These are phyloP conservation scores for Pichia membranifaciens DNA, from an alignment of 805 yeast genomes.

Conservation along the genomic window DNA sequence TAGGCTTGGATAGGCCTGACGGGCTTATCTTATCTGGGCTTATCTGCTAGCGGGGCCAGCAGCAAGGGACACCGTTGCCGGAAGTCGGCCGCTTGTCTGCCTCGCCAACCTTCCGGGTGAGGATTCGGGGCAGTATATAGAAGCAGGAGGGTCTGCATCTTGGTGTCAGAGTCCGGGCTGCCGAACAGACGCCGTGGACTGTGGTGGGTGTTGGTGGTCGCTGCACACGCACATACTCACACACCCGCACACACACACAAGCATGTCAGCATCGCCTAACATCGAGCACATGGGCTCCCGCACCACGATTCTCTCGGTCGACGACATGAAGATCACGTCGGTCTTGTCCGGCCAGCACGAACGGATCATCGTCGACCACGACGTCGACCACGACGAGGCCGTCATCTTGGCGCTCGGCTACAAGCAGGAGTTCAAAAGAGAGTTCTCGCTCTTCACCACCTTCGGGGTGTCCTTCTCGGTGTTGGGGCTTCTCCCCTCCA, in stretches of 20 bases:
- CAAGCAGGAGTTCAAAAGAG: constrained; percentile 60
- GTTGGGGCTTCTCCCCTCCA: constrained; percentile 58
- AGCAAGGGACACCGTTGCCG: no score
- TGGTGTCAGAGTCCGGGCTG: no score
- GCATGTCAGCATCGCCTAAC: background rate
- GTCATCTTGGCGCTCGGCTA: constrained; percentile 53
- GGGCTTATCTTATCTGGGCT: background rate
- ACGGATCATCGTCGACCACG: constrained; percentile 39
- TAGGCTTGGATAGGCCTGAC: background rate
- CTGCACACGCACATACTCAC: background rate
- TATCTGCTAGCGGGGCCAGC: no score
- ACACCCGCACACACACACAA: background rate
- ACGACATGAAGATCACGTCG: constrained; percentile 21
- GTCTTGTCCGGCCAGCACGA: constrained; percentile 22
- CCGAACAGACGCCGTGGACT: no score
- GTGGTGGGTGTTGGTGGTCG: no score
- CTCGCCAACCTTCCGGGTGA: background rate
- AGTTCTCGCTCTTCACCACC: constrained; percentile 49
- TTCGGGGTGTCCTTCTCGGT: constrained; percentile 62
- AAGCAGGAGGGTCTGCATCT: background rate
- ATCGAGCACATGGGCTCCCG: constrained; percentile 14
- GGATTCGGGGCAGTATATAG: background rate
- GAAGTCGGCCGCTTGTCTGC: background rate
- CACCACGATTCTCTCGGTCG: constrained; percentile 23
- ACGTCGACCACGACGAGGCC: constrained; percentile 45